A percentile compares a stretch with the other conserved stretches of the same genome.
phyloP scores from a whole-genome alignment of 2,329 filamentous ascomycete species.

The Aspergillus melleus region DNA sequence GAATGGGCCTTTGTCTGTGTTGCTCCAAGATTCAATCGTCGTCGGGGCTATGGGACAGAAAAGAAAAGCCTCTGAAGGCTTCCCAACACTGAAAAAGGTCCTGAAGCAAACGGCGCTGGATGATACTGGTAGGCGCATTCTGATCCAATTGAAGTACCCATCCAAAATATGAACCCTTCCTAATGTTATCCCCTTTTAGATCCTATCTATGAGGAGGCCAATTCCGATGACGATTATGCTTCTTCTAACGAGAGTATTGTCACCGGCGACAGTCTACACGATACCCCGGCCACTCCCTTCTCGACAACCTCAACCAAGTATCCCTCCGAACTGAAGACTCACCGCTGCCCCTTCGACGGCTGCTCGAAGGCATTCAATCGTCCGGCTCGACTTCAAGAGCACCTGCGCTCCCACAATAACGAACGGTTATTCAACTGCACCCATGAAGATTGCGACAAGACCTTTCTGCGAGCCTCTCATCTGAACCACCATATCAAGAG shows the following conservation, averaged over 20 bases:
- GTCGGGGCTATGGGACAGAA: constrained; percentile 35
- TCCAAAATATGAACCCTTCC: too few relatives aligned
- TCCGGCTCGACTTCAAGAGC: constrained; percentile 74
- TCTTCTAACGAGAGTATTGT: constrained; percentile 30
- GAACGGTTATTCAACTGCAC: constrained; percentile 76
- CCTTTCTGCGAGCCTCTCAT: constrained; percentile 83
- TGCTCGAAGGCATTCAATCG: constrained; percentile 87
- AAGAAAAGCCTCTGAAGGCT: constrained; percentile 32
- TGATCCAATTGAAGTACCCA: background rate
- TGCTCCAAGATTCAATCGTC: constrained; percentile 1
- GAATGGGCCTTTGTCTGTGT: background rate
- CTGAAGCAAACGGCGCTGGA: constrained; percentile 30
- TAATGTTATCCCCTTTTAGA: too few relatives aligned
- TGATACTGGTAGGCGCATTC: constrained; percentile 28
- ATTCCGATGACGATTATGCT: constrained; percentile 36
- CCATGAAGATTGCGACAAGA: constrained; percentile 72
- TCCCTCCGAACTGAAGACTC: constrained; percentile 73
- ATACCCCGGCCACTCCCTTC: constrained; percentile 53
- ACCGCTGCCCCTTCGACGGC: constrained; percentile 69
- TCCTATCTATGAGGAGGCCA: constrained; percentile 32
- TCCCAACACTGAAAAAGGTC: constrained; percentile 30
- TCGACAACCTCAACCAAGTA: constrained; percentile 50
- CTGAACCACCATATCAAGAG: constrained; percentile 82
- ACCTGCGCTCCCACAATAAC: constrained; percentile 81
- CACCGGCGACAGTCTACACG: constrained; percentile 34